Conservation (phyloP, 2,329 filamentous ascomycete species). For the Pseudogymnoascus sp. region DNA sequence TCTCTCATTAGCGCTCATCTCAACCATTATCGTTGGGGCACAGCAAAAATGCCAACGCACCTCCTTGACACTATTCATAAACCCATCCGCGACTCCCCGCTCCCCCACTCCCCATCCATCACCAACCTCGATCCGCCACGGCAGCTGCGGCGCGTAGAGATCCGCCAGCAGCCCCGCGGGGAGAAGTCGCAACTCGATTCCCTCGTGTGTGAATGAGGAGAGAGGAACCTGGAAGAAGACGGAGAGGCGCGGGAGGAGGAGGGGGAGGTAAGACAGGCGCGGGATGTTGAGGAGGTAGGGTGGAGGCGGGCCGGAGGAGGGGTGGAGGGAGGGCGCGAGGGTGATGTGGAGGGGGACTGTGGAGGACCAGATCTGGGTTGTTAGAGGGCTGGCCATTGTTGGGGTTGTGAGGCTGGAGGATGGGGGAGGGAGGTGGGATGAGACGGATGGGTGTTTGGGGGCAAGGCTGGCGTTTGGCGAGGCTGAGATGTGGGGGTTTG, state of each 20-base stretch:
- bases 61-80: conserved; percentile 63
- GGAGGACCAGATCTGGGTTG: conserved; percentile 26
- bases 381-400: neutral
- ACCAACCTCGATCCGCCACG: conserved; percentile 54
- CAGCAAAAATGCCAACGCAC: conserved; percentile 19
- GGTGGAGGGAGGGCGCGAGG: conserved; percentile 14
- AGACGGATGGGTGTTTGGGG: neutral
- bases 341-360: conserved; percentile 28
- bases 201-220: conserved; percentile 54
- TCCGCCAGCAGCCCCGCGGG: conserved; percentile 62
- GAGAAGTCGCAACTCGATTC: conserved; percentile 62
- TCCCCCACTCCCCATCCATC: conserved; percentile 43
- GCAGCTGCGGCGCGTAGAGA: conserved; percentile 46
- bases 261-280: conserved; percentile 60
- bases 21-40: neutral
- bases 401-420: neutral
- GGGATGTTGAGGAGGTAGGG: conserved; percentile 47
- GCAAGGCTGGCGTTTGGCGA: neutral
- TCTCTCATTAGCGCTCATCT: neutral
- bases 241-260: conserved; percentile 54
- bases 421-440: neutral
- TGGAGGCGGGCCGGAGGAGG: conserved; percentile 19
- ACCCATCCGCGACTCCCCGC: conserved; percentile 47
- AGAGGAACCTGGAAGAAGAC: conserved; percentile 53
- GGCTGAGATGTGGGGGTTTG: neutral